Percentiles rank a stretch among this genome's conserved stretches.
Conservation (phyloP, 1,139 yeast species). For the Maudiozyma humilis region DNA sequence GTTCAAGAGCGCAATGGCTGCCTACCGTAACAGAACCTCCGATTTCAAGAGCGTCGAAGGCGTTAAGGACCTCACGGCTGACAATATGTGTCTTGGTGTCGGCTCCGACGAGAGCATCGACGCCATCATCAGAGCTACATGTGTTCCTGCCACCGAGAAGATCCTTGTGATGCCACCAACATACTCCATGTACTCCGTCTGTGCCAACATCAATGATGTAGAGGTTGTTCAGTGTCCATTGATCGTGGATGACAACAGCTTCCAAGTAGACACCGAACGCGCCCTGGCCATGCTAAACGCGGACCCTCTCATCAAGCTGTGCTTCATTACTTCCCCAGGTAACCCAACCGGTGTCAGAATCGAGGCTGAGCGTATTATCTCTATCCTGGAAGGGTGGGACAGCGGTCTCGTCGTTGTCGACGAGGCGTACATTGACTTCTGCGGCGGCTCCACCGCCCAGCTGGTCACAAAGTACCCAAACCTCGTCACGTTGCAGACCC, state of each 20-base stretch:
- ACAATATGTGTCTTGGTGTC: constrained; percentile 83
- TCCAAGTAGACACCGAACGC: constrained; percentile 56
- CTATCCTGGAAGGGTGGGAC: constrained; percentile 48
- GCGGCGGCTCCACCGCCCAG: constrained; percentile 72
- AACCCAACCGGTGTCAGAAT: constrained; percentile 82
- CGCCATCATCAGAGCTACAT: constrained; percentile 73
- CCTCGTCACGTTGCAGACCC: constrained; percentile 80
- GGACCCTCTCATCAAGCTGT: constrained; percentile 60
- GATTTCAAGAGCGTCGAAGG: constrained; percentile 18
- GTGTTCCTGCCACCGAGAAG: constrained; percentile 76
- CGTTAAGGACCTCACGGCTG: constrained; percentile 40
- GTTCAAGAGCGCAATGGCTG: constrained; percentile 62
- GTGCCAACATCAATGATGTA: constrained; percentile 85
- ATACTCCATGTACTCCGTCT: constrained; percentile 91
- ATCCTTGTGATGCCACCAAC: constrained; percentile 89
- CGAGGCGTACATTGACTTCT: constrained; percentile 91
- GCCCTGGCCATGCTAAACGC: constrained; percentile 43
- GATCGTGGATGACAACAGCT: constrained; percentile 41
- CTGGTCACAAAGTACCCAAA: constrained; percentile 76
- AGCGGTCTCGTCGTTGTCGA: constrained; percentile 81
- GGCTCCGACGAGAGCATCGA: constrained; percentile 97
- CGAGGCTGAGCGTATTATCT: constrained; percentile 40
- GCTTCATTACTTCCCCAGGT: constrained; percentile 95
- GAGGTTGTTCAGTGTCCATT: constrained; percentile 66
- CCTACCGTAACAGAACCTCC: constrained; percentile 56